Evolutionary conservation across 1,139 yeast genomes (phyloP).

Genomic region (Citeromyces hawaiiensis): DNA sequence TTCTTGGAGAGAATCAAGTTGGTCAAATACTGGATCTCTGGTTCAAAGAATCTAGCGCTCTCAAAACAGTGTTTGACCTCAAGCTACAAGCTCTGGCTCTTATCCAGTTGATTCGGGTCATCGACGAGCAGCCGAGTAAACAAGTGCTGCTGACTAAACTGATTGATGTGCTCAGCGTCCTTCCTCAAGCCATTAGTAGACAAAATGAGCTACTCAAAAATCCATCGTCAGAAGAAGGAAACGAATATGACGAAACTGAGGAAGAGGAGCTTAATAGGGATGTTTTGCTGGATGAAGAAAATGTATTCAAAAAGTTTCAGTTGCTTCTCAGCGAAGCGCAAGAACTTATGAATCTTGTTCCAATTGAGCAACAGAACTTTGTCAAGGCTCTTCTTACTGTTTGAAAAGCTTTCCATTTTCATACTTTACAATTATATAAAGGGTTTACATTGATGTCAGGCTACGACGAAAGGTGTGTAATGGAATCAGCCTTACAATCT

Average conservation of each 20-base stretch:
- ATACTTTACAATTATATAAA: no score
- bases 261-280: slow-evolving; percentile 21
- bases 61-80: slow-evolving; percentile 42
- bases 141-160: slow-evolving; percentile 17
- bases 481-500: no score
- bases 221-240: slow-evolving; percentile 4
- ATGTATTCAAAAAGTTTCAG: not conserved
- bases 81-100: slow-evolving; percentile 35
- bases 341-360: no score
- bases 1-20: slow-evolving; percentile 25
- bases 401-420: not conserved
- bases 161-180: slow-evolving; percentile 25
- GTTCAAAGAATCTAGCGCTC: slow-evolving; percentile 28
- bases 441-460: no score
- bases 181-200: slow-evolving; percentile 35
- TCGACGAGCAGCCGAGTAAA: slow-evolving; percentile 11
- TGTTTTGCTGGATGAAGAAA: not conserved
- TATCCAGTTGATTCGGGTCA: slow-evolving; percentile 13
- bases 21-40: slow-evolving; percentile 24
- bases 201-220: slow-evolving; percentile 26
- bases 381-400: no score
- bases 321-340: not conserved
- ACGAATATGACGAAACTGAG: slow-evolving; percentile 19
- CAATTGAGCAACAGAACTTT: no score
- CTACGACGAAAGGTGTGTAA: no score